Evolutionary conservation across 2,329 filamentous ascomycete genomes (phyloP), one percentile per base, ranked within the genome.

Genomic region (Botryosphaeria dothidea): DNA sequence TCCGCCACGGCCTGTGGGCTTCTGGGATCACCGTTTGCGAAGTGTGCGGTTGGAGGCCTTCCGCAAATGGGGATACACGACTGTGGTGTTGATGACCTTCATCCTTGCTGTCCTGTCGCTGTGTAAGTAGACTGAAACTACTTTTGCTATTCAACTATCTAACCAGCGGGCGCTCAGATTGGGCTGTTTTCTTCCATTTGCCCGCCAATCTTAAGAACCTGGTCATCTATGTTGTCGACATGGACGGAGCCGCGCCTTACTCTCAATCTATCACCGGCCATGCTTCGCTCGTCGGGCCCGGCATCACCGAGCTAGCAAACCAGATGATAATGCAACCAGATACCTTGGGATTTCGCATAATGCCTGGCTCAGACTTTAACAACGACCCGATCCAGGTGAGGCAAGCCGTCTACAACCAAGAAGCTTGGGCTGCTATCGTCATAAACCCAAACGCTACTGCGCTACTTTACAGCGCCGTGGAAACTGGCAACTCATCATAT

Each of bases 391-490:
- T 83, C 36, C 77, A 79, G 17, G 87, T 89, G 2, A 82, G 86
- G 3, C 82, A 85, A 69, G 83, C 81, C 3, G 79, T 90, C 1
- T 89, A 88, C 71, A 78, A 89, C 63, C 84, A 82, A 68, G 76
- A 86, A 31, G 81, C 82, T 9, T 90, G 84, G 80, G 86, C 84
- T 0, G 87, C 88, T 0, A 81, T 90, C 52, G 81, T 90, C 64
- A 79, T 90, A 68, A 87, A 88, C 66, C 73, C 86, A 0, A 89
- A 90, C 68, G 87, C 88, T 0, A 88, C 86, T 0, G 75, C 81
- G 0, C 77, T 88, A 21, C 79, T 90, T 0, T 83, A 83, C 61
- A 75, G 81, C 19, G 86, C 88, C 0, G 77, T 89, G 0, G 73
- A 76, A 1, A 82, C 74, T 0, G 85, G 84, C 0, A 88, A 90